phyloP scores from a whole-genome alignment of 1,284 basidiomycete species.

The Apiotrichum porosum region DNA sequence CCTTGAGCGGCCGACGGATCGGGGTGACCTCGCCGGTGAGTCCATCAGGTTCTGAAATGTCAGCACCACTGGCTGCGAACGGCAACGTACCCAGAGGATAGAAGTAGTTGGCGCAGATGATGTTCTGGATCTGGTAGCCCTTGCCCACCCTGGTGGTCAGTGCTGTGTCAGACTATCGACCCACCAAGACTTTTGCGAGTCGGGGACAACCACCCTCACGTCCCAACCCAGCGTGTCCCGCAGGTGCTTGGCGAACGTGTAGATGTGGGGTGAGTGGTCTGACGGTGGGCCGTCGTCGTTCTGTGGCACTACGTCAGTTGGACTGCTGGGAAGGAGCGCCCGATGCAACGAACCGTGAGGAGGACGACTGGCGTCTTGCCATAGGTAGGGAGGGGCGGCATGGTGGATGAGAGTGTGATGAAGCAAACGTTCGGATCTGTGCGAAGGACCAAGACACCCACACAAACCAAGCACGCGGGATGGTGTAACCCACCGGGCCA shows the following conservation, averaged over 20 bases:
- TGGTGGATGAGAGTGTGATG: not conserved
- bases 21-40: conserved; percentile 62
- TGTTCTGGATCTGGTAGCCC: conserved; percentile 76
- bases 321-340: too few species aligned
- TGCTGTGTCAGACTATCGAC: conserved; percentile 1
- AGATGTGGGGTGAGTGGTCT: conserved; percentile 70
- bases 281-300: conserved; percentile 80
- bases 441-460: too few species aligned
- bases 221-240: conserved; percentile 68
- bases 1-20: conserved; percentile 61
- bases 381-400: conserved; percentile 31
- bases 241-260: conserved; percentile 67
- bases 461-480: too few species aligned
- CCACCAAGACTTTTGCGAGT: conserved; percentile 79
- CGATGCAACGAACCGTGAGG: conserved; percentile 41
- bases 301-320: conserved; percentile 18
- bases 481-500: too few species aligned
- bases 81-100: conserved; percentile 68
- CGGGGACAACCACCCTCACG: conserved; percentile 82
- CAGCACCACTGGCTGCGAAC: too few species aligned
- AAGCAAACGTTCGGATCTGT: too few species aligned
- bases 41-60: conserved; percentile 55
- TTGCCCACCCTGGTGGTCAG: conserved; percentile 65
- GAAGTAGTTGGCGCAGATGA: conserved; percentile 69
- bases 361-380: conserved; percentile 37